Evolutionary conservation across 2,329 filamentous ascomycete genomes (phyloP), one percentile per base, ranked within the genome.

Genomic region (Cryphonectria nitschkei): DNA sequence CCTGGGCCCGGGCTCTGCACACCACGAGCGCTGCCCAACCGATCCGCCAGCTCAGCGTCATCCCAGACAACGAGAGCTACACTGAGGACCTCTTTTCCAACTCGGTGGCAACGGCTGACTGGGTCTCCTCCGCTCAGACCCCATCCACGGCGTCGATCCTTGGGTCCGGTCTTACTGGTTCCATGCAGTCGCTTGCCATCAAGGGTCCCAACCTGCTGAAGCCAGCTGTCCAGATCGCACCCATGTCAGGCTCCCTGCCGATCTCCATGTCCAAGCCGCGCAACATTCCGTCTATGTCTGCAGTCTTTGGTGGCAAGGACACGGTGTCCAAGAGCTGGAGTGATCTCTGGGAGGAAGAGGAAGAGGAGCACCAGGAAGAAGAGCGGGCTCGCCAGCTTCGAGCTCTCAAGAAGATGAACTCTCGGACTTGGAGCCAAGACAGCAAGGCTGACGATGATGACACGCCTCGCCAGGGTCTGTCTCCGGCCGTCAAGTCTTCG

Each of bases 321-420:
- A 85, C 88, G 64, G 93, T 97, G 64, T 97, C 96, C 70, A 98
- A 98, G 91, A 98, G 96, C 85, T 99, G 96, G 96, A 97, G 95
- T 78, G 96, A 99, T 80, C 90, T 98, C 80, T 98, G 94, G 92
- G 95, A 98, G 71, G 95, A 98, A 80, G 95, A 98, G 68, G 84
- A 86, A 62, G 94, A 96, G 77, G 90, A 92, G 74, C 90, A 92
- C 73, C 88, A 93, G 75, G 85, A 86, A 50, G 88, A 91, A 76
- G 89, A 91, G 77, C 86, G 86, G 73, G 82, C 83, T 72, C 87
- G 87, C 74, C 88, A 91, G 78, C 83, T 88, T 69, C 82, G 86
- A 72, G 84, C 84, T 7, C 82, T 92, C 37, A 88, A 91, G 81
- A 84, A 90, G 78, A 85, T 92, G 77, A 93, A 94, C 79, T 88